Evolutionary conservation across 495 filamentous ascomycete species (phyloP).

Genomic region (Penicillium cosmopolitanum): DNA sequence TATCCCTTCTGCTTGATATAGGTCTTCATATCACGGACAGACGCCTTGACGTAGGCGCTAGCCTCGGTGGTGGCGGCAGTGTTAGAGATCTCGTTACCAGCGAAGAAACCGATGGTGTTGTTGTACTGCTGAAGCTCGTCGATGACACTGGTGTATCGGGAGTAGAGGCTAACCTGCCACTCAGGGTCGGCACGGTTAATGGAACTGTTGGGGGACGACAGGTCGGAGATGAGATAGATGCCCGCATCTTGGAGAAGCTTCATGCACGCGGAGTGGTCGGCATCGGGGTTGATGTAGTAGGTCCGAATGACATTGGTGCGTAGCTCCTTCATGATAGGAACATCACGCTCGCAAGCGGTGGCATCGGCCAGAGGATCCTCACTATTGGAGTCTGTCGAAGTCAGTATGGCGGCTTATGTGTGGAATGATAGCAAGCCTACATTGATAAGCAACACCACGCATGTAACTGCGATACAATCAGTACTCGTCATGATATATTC

Average conservation of each 20-base stretch:
- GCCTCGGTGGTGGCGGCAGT: constrained; percentile 77
- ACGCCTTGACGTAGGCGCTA: constrained; percentile 93
- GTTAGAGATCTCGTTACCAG: constrained; percentile 96
- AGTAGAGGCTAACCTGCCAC: constrained; percentile 77
- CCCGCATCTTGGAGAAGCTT: constrained; percentile 76
- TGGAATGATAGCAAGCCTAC: constrained; percentile 35
- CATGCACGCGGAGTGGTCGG: constrained; percentile 87
- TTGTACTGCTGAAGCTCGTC: constrained; percentile 77
- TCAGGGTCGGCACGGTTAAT: constrained; percentile 78
- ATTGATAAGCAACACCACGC: constrained; percentile 88
- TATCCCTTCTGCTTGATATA: constrained; percentile 84
- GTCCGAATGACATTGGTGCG: constrained; percentile 90
- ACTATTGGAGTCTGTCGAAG: constrained; percentile 32
- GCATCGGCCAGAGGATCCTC: constrained; percentile 73
- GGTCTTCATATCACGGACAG: constrained; percentile 90
- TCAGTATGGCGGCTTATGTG: not conserved
- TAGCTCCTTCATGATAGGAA: constrained; percentile 76
- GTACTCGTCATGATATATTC: not conserved
- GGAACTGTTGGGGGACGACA: constrained; percentile 76
- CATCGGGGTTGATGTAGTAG: constrained; percentile 83
- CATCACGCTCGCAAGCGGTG: constrained; percentile 73
- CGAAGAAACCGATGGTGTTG: constrained; percentile 95
- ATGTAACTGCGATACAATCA: constrained; percentile 58
- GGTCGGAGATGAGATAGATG: constrained; percentile 92
- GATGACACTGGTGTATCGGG: constrained; percentile 80